Percentiles rank a stretch among this genome's conserved stretches.
Evolutionary conservation across 495 filamentous ascomycete species (phyloP).

Genomic region (Chaetomium fimeti): DNA sequence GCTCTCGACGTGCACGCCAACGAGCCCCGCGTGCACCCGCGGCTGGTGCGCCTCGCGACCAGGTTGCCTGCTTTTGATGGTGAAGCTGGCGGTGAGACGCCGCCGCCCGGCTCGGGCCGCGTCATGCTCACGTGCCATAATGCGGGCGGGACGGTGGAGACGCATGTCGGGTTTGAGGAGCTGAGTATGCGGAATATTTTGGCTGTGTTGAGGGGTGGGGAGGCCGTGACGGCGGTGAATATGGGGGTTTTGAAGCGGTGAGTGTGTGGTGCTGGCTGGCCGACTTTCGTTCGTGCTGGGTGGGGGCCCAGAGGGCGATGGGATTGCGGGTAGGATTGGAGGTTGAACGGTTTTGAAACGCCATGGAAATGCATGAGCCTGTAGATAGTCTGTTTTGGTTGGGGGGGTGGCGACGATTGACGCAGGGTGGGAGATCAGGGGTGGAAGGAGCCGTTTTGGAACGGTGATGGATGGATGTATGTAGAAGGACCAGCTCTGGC

Average conservation of each 20-base stretch:
- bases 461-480: not conserved
- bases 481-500: not conserved
- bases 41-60: slow-evolving; percentile 49
- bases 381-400: not conserved
- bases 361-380: not conserved
- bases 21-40: slow-evolving; percentile 53
- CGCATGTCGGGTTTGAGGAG: slow-evolving; percentile 69
- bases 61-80: not conserved
- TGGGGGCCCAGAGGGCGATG: not conserved
- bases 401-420: not conserved
- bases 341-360: not conserved
- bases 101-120: slow-evolving; percentile 25
- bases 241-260: slow-evolving; percentile 46
- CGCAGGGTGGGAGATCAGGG: slow-evolving; percentile 1
- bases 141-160: slow-evolving; percentile 69
- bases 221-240: slow-evolving; percentile 66
- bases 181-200: slow-evolving; percentile 71
- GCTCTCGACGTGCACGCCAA: slow-evolving; percentile 68
- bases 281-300: not conserved
- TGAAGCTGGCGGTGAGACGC: slow-evolving; percentile 1
- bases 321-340: not conserved
- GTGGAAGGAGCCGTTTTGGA: not conserved
- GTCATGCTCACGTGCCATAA: slow-evolving; percentile 69
- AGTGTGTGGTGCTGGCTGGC: not conserved
- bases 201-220: slow-evolving; percentile 52